These are phyloP conservation scores for Raffaelea albimanens DNA, from an alignment of 2,329 filamentous ascomycete genomes.

Conservation along the genomic window DNA sequence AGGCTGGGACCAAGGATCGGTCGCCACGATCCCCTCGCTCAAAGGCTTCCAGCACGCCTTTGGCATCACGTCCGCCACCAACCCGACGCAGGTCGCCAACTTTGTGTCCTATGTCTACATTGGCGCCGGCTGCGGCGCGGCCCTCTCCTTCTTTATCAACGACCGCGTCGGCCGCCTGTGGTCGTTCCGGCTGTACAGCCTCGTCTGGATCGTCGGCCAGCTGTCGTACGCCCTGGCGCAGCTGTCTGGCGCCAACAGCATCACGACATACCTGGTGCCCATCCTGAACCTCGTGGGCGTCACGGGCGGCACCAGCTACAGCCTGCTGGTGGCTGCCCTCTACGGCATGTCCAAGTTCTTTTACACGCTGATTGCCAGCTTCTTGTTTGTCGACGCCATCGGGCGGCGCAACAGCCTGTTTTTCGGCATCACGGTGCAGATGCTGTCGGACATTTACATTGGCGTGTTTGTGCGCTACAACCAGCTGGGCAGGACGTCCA, in stretches of 20 bases:
- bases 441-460: slow-evolving; percentile 30
- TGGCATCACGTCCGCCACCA: slow-evolving; percentile 9
- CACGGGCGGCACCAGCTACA: slow-evolving; percentile 17
- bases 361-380: slow-evolving; percentile 28
- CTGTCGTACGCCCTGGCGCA: slow-evolving; percentile 30
- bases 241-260: slow-evolving; percentile 32
- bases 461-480: slow-evolving; percentile 28
- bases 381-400: slow-evolving; percentile 33
- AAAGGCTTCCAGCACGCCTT: slow-evolving; percentile 9
- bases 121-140: slow-evolving; percentile 4
- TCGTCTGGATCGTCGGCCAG: slow-evolving; percentile 35
- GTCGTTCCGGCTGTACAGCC: slow-evolving; percentile 27
- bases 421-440: slow-evolving; percentile 24
- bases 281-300: slow-evolving; percentile 29
- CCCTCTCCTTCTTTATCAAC: slow-evolving; percentile 20
- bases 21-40: slow-evolving; percentile 7
- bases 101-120: slow-evolving; percentile 11
- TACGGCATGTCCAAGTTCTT: slow-evolving; percentile 33
- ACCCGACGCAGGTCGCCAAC: slow-evolving; percentile 8
- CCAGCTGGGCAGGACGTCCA: slow-evolving; percentile 17
- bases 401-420: slow-evolving; percentile 24
- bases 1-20: slow-evolving; percentile 12
- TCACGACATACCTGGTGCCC: slow-evolving; percentile 33
- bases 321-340: slow-evolving; percentile 30
- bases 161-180: slow-evolving; percentile 28